Percentiles rank a stretch among this genome's conserved stretches.
These are phyloP conservation scores for Helminthosporium solani DNA, from an alignment of 2,329 filamentous ascomycete species.

Conservation along the genomic window DNA sequence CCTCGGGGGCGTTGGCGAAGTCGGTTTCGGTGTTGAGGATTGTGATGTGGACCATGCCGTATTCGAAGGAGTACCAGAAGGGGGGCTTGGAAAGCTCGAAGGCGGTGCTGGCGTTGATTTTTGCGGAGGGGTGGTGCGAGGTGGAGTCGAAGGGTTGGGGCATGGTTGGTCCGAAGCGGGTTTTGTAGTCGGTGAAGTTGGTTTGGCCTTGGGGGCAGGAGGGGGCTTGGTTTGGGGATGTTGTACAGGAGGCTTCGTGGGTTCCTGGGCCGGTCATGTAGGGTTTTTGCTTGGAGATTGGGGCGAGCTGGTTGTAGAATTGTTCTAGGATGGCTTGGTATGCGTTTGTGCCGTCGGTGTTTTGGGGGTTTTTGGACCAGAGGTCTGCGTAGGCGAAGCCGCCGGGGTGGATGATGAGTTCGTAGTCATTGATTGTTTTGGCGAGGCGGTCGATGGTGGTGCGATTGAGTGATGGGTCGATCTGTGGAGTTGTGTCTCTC, in stretches of 20 bases:
- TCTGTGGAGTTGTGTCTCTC: constrained; percentile 50
- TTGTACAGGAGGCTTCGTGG: constrained; percentile 51
- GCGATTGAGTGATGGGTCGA: constrained; percentile 55
- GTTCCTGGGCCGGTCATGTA: constrained; percentile 62
- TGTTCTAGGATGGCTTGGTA: constrained; percentile 59
- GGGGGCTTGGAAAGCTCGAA: constrained; percentile 50
- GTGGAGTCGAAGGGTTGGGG: constrained; percentile 56
- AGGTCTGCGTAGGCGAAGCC: constrained; percentile 62
- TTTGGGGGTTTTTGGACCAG: constrained; percentile 50
- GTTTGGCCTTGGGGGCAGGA: constrained; percentile 56
- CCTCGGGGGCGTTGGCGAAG: constrained; percentile 54
- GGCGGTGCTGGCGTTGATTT: constrained; percentile 50
- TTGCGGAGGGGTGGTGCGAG: constrained; percentile 47
- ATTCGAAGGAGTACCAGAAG: constrained; percentile 63
- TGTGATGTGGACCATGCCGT: constrained; percentile 57
- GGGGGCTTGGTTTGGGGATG: constrained; percentile 37
- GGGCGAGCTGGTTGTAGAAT: constrained; percentile 58
- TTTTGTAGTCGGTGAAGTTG: constrained; percentile 57
- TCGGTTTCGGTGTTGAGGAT: constrained; percentile 62
- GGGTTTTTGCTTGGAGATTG: constrained; percentile 55
- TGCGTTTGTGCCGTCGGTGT: constrained; percentile 53
- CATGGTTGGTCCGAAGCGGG: constrained; percentile 49
- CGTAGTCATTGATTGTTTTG: constrained; percentile 55
- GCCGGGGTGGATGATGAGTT: constrained; percentile 56
- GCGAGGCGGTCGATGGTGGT: constrained; percentile 57